phyloP scores from a whole-genome alignment of 805 yeast genomes.

The Blastobotrys mokoenaii region DNA sequence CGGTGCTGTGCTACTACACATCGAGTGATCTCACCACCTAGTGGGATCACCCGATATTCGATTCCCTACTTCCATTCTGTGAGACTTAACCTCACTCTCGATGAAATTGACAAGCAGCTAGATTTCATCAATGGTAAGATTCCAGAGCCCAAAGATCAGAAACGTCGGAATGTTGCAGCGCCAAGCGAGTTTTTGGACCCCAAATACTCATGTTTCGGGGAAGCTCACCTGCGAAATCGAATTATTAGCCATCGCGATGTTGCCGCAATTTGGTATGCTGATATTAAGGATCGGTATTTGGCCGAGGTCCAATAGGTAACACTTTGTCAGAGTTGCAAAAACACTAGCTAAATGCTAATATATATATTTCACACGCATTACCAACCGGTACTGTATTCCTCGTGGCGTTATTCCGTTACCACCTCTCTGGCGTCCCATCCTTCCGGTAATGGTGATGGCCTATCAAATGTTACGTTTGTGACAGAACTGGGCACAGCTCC shows the following conservation, averaged over 20 bases:
- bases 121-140: slow-evolving; percentile 21
- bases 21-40: slow-evolving; percentile 39
- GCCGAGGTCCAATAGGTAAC: slow-evolving; percentile 8
- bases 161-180: slow-evolving; percentile 23
- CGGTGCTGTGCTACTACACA: slow-evolving; percentile 55
- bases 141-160: slow-evolving; percentile 22
- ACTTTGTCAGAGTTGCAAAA: background rate
- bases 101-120: slow-evolving; percentile 22
- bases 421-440: no score
- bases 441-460: no score
- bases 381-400: no score
- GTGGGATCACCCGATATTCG: slow-evolving; percentile 29
- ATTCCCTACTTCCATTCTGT: slow-evolving; percentile 41
- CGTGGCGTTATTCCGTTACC: no score
- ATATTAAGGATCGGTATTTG: slow-evolving; percentile 22
- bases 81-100: slow-evolving; percentile 25
- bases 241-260: slow-evolving; percentile 35
- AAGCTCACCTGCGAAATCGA: slow-evolving; percentile 35
- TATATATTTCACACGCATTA: no score
- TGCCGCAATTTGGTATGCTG: slow-evolving; percentile 34
- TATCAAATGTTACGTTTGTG: no score
- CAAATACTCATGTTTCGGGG: slow-evolving; percentile 30
- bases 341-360: no score
- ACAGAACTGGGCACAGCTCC: background rate
- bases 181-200: slow-evolving; percentile 27